Base-by-base conservation (phyloP, 2,329 filamentous ascomycete species). In the Penicillium sp. region DNA sequence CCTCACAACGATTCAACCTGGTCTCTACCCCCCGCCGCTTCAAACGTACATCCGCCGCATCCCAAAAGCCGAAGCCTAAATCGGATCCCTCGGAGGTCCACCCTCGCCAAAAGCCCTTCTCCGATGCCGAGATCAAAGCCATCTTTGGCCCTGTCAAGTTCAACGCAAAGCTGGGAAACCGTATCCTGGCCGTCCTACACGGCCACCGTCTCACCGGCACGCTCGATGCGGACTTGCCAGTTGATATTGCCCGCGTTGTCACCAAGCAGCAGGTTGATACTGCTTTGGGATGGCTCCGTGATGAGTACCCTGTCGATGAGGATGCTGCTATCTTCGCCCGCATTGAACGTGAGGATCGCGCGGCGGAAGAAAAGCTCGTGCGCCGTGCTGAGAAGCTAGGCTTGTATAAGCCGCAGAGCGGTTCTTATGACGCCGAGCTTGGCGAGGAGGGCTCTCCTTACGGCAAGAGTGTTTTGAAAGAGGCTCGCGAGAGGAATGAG, bases 301-400 rank as follows among this genome's bases (percentile, higher is more conserved):
- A 59, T 20, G 70, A 73, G 14, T 73, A 76, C 31, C 76, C 77
- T 0, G 54, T 80, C 13, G 78, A 80, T 24, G 78, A 80, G 60
- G 78, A 80, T 61, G 76, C 75, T 7, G 78, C 78, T 3, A 79
- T 80, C n/a, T 47, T 79, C 18, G 70, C 70, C 14, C 73, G 78
- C 2, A 74, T 80, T 31, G 72, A 75, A 58, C 62, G 70, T 29
- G 72, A 78, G 59, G 71, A 75, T 43, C 63, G 56, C 18, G 69
- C 76, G 51, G 68, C 72, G 37, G 72, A 77, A 56, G 64, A 72
- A 42, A 71, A 68, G 55, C 63, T 75, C 2, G 64, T 73, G 29
- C 66, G 66, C 18, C 70, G 73, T 8, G 75, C 72, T 2, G 73
- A 77, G 60, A 61, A 73, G 39, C 61, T 77, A 14, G 74, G 76